Evolutionary conservation across 108 stramenopile species (phyloP), one percentile per base, ranked within the genome.

Genomic region (Epipyxis sp.): DNA sequence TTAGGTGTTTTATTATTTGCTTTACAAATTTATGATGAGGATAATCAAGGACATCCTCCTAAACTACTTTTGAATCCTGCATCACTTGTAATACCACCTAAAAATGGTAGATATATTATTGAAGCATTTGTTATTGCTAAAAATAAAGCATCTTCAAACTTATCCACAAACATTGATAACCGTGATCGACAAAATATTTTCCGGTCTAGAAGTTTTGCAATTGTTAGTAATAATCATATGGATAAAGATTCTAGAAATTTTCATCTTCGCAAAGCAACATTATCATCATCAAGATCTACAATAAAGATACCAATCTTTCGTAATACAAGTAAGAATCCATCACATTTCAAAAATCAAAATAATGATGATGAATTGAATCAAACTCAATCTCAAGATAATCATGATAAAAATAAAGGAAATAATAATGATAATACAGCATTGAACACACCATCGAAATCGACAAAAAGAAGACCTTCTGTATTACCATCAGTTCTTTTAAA

Each of bases 111-210:
- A 25, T 74, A 30, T 39, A 6, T 20, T 6, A 57, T 74, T 34
- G 20, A 74, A 57, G 71, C 46, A 39, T 74, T 74, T 74, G 71
- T 74, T 34, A 74, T 74, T 32, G 71, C 71, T 29, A 27, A 74
- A 37, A 74, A 74, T 37, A 3, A 74, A 74, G 27, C 25, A 6
- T 74, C 71, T 13, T 74, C 71, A 3, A 42, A 74, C 43, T 57
- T 74, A 42, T 74, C 71, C 25, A 37, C 40, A 20, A 37, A 25
- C n/a, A n/a, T n/a, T 40, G 20, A 57, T 20, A 57, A 57, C 54
- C 20, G 25, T 57, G 54, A 25, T 25, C 20, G 25, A 20, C 54
- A 57, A 57, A 57, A 57, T 25, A 57, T 25, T 16, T 57, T 57
- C 29, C 16, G 65, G 13, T 16, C 20, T 20, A 68, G 20, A 20